Conservation (phyloP, 1,139 yeast genomes). For the Suhomyces bokatorum region DNA sequence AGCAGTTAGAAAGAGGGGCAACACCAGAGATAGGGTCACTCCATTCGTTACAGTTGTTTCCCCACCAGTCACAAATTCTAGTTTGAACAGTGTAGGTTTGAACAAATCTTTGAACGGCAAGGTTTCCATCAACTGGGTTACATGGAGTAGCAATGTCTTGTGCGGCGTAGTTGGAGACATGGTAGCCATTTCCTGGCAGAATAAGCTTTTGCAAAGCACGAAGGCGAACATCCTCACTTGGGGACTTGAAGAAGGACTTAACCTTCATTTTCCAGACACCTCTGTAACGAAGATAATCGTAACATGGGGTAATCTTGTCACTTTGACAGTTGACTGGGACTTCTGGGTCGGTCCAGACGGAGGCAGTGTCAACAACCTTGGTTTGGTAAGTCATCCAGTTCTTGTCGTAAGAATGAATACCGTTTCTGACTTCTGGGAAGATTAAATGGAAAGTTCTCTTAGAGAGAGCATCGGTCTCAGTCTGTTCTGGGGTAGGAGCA, state of each 20-base stretch:
- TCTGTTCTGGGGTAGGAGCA: background rate
- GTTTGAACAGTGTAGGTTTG: background rate
- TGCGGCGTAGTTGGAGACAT: background rate
- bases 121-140: background rate
- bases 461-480: background rate
- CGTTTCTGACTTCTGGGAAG: background rate
- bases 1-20: background rate
- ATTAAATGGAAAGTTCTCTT: too few relatives aligned
- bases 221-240: background rate
- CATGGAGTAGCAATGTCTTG: background rate
- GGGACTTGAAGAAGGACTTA: background rate
- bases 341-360: background rate
- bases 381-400: conserved; percentile 1
- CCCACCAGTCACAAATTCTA: background rate
- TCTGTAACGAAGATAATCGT: background rate
- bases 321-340: background rate
- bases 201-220: background rate
- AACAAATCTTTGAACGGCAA: background rate
- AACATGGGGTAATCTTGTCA: background rate
- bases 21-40: background rate
- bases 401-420: background rate
- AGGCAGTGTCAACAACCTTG: background rate
- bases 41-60: conserved; percentile 1
- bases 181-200: background rate
- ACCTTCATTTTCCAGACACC: background rate